Base-by-base conservation (phyloP, 768 basidiomycete species). In the Gyrodon lividus region DNA sequence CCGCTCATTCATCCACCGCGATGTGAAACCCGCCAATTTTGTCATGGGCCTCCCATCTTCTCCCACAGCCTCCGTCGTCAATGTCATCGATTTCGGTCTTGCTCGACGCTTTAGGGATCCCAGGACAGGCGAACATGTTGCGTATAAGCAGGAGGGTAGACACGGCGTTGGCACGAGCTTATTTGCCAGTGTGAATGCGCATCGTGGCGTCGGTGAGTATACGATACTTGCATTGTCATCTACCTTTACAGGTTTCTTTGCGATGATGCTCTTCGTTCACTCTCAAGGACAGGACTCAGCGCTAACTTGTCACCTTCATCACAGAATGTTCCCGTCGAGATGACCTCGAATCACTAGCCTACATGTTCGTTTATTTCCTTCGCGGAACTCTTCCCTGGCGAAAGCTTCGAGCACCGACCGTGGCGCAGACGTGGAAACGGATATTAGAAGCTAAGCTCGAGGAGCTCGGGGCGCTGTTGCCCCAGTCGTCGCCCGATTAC, bases 1-100 rank as follows among this genome's bases (percentile, higher is more conserved):
- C 1, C 87, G 92, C 64, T 90, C 92, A 63, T 88, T 96, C 59
- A 84, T 97, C 37, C 96, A 98, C 69, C 89, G 96, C 58, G 96
- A 98, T 67, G 89, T 99, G 71, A 99, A 98, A 70, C 96, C 96
- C 33, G 96, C 96, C 62, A 98, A 99, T 73, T 99, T 99, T 67
- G 87, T 99, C 54, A 98, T 98, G 92, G 91, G 92, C 56, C 48
- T 51, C 14, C 42, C 65, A 0, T 80, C 83, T 41, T 83, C 83
- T 55, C 85, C 82, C 56, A 74, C 80, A 68, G 64, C 79, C 0
- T 78, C 79, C 60, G 72, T 85, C 61, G 94, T 99, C 66, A 96
- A 98, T 69, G 89, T 99, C 59, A 91, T 91, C 59, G 89, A 91
- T 72, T 91, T 91, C 70, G 89, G 89, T 13, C 84, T 91, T 41